These are phyloP conservation scores for Coffea canephora DNA, from an alignment of 257 asterid genomes.

Conservation along the genomic window DNA sequence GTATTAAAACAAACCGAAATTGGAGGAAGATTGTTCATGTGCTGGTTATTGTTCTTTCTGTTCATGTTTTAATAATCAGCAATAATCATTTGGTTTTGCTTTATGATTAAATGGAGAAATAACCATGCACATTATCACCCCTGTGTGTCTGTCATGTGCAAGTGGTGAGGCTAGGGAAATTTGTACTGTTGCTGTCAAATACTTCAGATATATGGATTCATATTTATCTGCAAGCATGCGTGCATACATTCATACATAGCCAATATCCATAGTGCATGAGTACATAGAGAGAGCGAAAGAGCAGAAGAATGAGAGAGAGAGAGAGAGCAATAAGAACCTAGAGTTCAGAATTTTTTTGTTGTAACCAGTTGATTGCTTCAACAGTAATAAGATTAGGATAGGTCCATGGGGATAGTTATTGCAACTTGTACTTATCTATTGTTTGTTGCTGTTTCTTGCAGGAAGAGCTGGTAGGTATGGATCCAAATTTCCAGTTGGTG, in stretches of 20 bases:
- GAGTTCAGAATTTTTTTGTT: too few species aligned
- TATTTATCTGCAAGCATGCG: too few species aligned
- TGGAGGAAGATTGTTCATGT: background rate
- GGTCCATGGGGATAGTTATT: background rate
- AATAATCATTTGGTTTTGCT: background rate
- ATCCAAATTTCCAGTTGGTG: constrained; percentile 79
- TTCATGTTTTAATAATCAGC: background rate
- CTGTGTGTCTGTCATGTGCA: background rate
- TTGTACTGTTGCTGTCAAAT: background rate
- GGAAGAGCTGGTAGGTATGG: constrained; percentile 99
- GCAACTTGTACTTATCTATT: background rate
- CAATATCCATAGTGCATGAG: too few species aligned
- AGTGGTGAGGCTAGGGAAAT: background rate
- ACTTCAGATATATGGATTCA: background rate
- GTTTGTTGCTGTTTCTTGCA: constrained; percentile 34
- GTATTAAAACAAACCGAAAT: background rate
- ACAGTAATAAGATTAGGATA: too few species aligned
- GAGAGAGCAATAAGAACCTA: too few species aligned
- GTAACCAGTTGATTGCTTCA: too few species aligned
- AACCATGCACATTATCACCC: background rate
- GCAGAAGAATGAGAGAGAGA: too few species aligned
- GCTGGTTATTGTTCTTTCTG: background rate
- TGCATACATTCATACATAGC: too few species aligned
- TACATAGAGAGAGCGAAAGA: too few species aligned
- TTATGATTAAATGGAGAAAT: background rate